These are phyloP conservation scores for Scenedesmus sp. DNA, from an alignment of 163 green algal genomes.

Conservation along the genomic window DNA sequence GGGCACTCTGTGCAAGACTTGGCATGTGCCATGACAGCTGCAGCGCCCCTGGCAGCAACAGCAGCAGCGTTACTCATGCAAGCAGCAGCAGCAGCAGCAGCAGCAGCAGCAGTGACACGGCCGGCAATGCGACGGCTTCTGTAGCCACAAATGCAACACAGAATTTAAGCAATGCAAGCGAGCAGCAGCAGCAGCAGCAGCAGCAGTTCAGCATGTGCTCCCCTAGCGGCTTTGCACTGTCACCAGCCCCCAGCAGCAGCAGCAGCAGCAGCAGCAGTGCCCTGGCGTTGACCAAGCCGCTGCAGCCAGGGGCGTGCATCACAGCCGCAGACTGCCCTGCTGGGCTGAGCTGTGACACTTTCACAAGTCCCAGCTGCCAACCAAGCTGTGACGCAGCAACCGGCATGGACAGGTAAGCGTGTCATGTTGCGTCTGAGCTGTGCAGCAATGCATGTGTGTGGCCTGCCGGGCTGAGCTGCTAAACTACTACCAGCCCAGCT, in stretches of 20 bases:
- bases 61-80: neutral
- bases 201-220: slow-evolving; percentile 13
- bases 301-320: neutral
- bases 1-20: slow-evolving; percentile 6
- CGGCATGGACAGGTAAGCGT: neutral
- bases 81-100: neutral
- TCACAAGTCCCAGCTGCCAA: slow-evolving; percentile 1
- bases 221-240: neutral
- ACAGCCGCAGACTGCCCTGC: slow-evolving; percentile 14
- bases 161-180: neutral
- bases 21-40: slow-evolving; percentile 24
- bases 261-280: neutral
- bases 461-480: no score
- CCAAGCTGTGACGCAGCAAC: neutral
- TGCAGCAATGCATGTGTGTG: neutral
- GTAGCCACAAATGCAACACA: neutral
- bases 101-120: neutral
- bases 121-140: neutral
- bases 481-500: no score
- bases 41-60: neutral
- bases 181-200: neutral
- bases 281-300: neutral
- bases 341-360: slow-evolving; percentile 17
- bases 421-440: no score
- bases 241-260: neutral